Percentiles rank a stretch among this genome's conserved stretches.
Conservation (phyloP, 495 filamentous ascomycete species). For the Evernia prunastri region DNA sequence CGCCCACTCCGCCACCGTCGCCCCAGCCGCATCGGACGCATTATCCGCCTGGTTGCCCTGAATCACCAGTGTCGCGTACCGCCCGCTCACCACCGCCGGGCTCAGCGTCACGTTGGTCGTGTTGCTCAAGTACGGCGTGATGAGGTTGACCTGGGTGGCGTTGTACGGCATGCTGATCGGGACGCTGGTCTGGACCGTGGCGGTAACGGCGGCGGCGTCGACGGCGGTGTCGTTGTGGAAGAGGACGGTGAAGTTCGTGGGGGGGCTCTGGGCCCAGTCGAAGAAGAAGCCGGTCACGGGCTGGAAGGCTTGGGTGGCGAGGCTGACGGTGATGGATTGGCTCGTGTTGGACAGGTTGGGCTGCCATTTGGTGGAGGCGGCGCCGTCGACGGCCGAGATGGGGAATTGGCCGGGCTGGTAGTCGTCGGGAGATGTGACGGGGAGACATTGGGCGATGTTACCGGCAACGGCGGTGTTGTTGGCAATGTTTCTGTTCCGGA, state of each 20-base stretch:
- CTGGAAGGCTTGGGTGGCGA: constrained; percentile 41
- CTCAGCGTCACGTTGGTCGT: constrained; percentile 42
- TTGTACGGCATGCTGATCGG: constrained; percentile 37
- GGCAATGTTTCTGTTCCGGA: constrained; percentile 53
- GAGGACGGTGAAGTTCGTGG: constrained; percentile 48
- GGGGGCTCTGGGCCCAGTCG: constrained; percentile 61
- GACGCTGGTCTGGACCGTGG: constrained; percentile 29
- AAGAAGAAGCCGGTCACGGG: constrained; percentile 51
- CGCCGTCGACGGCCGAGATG: constrained; percentile 62
- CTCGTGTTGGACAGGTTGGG: constrained; percentile 45
- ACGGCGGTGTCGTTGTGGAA: constrained; percentile 45
- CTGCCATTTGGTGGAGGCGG: constrained; percentile 66
- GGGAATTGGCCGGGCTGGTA: constrained; percentile 68
- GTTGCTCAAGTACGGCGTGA: constrained; percentile 40
- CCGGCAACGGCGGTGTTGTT: constrained; percentile 43
- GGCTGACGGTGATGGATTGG: constrained; percentile 42
- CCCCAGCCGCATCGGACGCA: constrained; percentile 47
- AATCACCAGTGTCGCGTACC: constrained; percentile 43
- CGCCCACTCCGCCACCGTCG: constrained; percentile 69
- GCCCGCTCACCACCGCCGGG: constrained; percentile 32
- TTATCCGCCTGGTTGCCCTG: constrained; percentile 47
- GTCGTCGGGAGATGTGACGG: constrained; percentile 41
- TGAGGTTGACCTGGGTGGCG: constrained; percentile 27
- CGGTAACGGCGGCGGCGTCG: constrained; percentile 19
- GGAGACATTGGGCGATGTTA: constrained; percentile 64